Conservation (phyloP, 2,329 filamentous ascomycete genomes). For the Fusarium luffae region DNA sequence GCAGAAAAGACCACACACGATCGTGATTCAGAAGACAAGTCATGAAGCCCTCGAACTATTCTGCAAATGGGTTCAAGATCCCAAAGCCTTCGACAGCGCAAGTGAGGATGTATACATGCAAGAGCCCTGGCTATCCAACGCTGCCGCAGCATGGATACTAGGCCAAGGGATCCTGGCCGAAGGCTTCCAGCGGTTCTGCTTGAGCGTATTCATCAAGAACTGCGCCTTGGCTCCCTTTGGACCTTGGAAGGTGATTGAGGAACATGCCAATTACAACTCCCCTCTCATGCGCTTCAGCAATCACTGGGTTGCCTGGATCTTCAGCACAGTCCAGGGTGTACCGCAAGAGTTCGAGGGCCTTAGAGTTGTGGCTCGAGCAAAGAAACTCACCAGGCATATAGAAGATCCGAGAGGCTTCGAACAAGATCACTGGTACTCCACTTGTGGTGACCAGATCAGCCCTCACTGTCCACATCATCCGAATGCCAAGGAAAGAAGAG, state of each 20-base stretch:
- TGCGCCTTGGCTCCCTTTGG: not conserved
- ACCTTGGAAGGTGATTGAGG: not conserved
- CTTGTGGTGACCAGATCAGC: not conserved
- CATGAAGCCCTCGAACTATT: not conserved
- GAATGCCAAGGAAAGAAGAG: accelerated
- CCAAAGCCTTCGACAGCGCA: not conserved
- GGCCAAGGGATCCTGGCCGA: not conserved
- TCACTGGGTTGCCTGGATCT: not conserved
- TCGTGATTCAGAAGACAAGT: accelerated
- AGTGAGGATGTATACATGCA: no score
- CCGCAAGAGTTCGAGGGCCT: not conserved
- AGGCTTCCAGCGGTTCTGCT: not conserved
- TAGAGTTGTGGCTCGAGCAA: not conserved
- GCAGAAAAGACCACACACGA: accelerated
- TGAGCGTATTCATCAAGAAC: not conserved
- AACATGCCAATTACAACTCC: not conserved
- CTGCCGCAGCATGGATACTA: not conserved
- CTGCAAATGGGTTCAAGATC: not conserved
- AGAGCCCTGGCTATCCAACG: not conserved
- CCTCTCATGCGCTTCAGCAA: not conserved
- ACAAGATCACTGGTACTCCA: not conserved
- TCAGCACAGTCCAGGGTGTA: not conserved
- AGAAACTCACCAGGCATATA: accelerated
- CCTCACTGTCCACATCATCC: not conserved
- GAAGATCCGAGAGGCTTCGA: not conserved